These are phyloP conservation scores for Lichtheimia ramosa DNA, from an alignment of 371 early-diverging fungal species.

Conservation along the genomic window DNA sequence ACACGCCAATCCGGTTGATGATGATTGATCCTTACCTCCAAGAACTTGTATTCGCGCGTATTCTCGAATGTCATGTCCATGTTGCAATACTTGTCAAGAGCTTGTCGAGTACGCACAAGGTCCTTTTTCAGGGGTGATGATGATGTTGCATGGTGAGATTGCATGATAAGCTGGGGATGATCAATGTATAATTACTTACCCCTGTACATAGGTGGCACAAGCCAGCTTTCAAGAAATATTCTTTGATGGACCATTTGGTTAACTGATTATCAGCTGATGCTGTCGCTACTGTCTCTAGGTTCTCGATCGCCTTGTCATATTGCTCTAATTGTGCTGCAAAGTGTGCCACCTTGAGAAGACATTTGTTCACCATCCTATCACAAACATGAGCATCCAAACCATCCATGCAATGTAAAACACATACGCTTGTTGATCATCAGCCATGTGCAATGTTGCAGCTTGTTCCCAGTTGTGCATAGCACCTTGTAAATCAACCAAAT, in stretches of 20 bases:
- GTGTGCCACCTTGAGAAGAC: constrained; percentile 86
- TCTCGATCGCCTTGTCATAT: constrained; percentile 84
- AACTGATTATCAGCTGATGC: constrained; percentile 85
- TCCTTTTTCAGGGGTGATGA: constrained; percentile 51
- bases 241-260: constrained; percentile 92
- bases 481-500: constrained; percentile 76
- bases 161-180: neutral
- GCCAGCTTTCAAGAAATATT: constrained; percentile 93
- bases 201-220: constrained; percentile 80
- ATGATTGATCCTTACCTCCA: constrained; percentile 49
- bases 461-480: constrained; percentile 86
- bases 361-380: constrained; percentile 73
- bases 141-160: neutral
- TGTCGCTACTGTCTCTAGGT: constrained; percentile 83
- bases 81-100: constrained; percentile 77
- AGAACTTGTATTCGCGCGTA: constrained; percentile 85
- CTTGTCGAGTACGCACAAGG: constrained; percentile 66
- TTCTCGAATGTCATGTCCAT: constrained; percentile 85
- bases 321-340: constrained; percentile 90
- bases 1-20: neutral
- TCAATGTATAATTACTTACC: constrained; percentile 31
- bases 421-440: constrained; percentile 88
- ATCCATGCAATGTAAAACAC: constrained; percentile 12
- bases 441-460: constrained; percentile 90
- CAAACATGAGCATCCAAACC: neutral